Base-by-base conservation (phyloP, 805 yeast genomes). In the Vanderwaltozyma polyspora region DNA sequence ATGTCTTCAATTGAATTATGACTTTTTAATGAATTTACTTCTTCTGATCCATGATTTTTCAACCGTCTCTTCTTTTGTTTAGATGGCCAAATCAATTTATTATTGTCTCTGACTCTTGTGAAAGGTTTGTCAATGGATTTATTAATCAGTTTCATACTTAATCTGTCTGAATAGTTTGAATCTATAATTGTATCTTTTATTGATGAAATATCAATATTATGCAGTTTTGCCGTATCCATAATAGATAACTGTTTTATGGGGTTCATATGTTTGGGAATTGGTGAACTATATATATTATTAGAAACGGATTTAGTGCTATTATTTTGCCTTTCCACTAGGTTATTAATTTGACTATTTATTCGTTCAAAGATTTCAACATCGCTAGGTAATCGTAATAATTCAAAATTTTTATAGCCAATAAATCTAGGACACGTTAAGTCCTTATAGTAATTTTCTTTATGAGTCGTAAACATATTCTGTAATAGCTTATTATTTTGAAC, bases 111-210 rank as follows among this genome's bases (percentile, higher is more conserved):
- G 4, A n/a, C 6, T 15, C 24, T 35, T 1, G 15, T 6, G 16
- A 52, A 34, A 10, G 44, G 43, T 29, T 41, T 47, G 31, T 46
- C 54, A 15, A 54, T 28, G 29, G 33, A 47, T 29, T 39, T 51
- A 13, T 45, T 41, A 10, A 55, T 51, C 12, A 43, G 32, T 28
- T 41, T 48, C 3, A 48, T 37, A 25, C 25, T 29, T 8, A 34
- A 19, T 15, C 24, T 34, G 25, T 34, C 36, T 6, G 36, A 7
- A 9, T 41, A 35, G 16, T 37, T 34, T 12, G 43, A 31, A 21
- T 39, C 41, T 10, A 40, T 24, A n/a, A 32, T 31, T 3, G 40
- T 29, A 3, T 44, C 51, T n/a, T 41, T 40, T 12, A 51, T 40
- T 33, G 45, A 46, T 13, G 42, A 28, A n/a, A 44, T 42, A 29